These are phyloP conservation scores for Fusarium tricinctum DNA, from an alignment of 2,329 filamentous ascomycete genomes.

Conservation along the genomic window DNA sequence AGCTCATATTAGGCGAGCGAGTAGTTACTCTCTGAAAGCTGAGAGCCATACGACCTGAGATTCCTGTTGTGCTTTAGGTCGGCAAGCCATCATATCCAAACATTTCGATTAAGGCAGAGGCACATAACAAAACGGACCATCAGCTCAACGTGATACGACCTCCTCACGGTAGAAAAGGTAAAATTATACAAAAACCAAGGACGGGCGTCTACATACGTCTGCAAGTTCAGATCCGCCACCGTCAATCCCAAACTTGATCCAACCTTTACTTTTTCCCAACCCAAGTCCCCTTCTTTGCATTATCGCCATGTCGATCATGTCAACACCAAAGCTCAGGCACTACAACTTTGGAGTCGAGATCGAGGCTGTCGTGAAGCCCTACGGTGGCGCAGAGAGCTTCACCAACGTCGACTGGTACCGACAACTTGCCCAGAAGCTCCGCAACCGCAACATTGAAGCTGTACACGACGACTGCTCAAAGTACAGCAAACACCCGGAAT, in stretches of 20 bases:
- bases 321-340: conserved; percentile 50
- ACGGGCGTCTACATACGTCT: conserved; percentile 25
- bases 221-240: conserved; percentile 25
- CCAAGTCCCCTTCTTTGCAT: conserved; percentile 5
- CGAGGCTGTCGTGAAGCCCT: conserved; percentile 56
- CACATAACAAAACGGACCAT: conserved; percentile 14
- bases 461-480: conserved; percentile 56
- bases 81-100: conserved; percentile 13
- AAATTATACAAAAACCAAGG: conserved; percentile 11
- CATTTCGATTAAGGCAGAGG: conserved; percentile 19
- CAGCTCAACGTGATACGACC: conserved; percentile 19
- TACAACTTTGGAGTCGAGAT: conserved; percentile 60
- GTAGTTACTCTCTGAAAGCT: conserved; percentile 11
- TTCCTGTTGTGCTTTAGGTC: conserved; percentile 7
- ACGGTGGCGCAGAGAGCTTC: conserved; percentile 55
- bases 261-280: conserved; percentile 27
- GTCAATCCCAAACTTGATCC: conserved; percentile 6
- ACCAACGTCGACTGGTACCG: conserved; percentile 59
- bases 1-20: conserved; percentile 26
- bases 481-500: conserved; percentile 59
- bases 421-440: conserved; percentile 57
- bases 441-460: conserved; percentile 56
- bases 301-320: conserved; percentile 21
- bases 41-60: conserved; percentile 28
- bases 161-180: neutral